A percentile compares a stretch with the other conserved stretches of the same genome.
phyloP scores from a whole-genome alignment of 495 filamentous ascomycete genomes.

The Penicillium diatomitis region DNA sequence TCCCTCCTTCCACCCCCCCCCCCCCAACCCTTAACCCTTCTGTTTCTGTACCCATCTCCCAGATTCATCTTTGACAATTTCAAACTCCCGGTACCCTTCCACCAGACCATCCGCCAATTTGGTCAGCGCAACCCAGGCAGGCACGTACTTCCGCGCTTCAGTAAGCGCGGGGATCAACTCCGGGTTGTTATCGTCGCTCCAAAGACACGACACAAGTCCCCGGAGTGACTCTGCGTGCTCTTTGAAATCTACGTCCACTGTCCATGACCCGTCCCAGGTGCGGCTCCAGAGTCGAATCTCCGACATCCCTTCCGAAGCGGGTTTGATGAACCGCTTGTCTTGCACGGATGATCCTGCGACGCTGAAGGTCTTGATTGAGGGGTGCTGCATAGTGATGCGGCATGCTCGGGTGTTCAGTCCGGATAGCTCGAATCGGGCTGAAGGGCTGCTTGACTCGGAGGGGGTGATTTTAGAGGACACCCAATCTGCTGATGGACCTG shows the following conservation, averaged over 20 bases:
- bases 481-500: constrained; percentile 44
- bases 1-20: no score
- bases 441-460: constrained; percentile 25
- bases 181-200: constrained; percentile 71
- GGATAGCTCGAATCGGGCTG: constrained; percentile 43
- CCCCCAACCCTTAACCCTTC: no score
- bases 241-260: constrained; percentile 63
- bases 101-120: constrained; percentile 75
- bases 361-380: constrained; percentile 49
- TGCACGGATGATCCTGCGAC: constrained; percentile 45
- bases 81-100: constrained; percentile 58
- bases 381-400: constrained; percentile 26
- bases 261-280: constrained; percentile 66
- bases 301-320: constrained; percentile 41
- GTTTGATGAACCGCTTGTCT: constrained; percentile 46
- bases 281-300: constrained; percentile 65
- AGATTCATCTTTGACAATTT: constrained; percentile 17
- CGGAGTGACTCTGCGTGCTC: constrained; percentile 41
- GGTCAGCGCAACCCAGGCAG: constrained; percentile 66
- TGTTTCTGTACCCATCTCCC: background rate
- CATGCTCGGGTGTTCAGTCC: constrained; percentile 65
- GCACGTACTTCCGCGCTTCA: constrained; percentile 66
- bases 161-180: constrained; percentile 78
- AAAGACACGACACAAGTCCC: constrained; percentile 70
- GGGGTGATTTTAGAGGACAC: constrained; percentile 52